Conservation (phyloP, 2,329 filamentous ascomycete genomes). For the Trichoderma sp. region DNA sequence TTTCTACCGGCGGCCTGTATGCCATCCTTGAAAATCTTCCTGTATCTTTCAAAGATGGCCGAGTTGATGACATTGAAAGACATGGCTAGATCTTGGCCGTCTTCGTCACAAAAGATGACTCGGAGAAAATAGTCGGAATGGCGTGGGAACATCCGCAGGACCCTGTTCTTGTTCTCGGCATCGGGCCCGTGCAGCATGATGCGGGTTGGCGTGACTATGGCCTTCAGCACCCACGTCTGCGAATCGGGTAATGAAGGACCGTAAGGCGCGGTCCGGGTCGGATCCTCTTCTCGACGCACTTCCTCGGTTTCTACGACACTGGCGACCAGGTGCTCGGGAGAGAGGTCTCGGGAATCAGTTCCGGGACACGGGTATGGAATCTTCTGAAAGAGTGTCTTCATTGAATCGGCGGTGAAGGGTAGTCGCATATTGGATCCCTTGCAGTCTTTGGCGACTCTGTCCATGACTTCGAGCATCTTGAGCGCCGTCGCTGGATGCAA, state of each 20-base stretch:
- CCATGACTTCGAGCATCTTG: constrained; percentile 50
- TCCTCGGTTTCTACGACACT: constrained; percentile 47
- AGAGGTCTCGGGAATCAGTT: constrained; percentile 47
- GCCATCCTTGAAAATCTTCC: constrained; percentile 57
- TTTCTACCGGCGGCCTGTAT: constrained; percentile 65
- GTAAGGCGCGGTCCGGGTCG: constrained; percentile 34
- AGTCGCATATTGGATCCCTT: constrained; percentile 34
- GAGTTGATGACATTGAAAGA: constrained; percentile 53
- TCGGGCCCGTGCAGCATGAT: constrained; percentile 63
- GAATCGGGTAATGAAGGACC: constrained; percentile 41
- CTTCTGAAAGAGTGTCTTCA: constrained; percentile 54
- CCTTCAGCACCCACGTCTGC: constrained; percentile 57
- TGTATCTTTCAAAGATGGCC: constrained; percentile 62
- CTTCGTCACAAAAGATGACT: constrained; percentile 74
- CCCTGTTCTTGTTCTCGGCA: constrained; percentile 68
- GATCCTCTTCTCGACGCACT: constrained; percentile 37
- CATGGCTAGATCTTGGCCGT: constrained; percentile 64
- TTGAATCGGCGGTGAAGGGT: constrained; percentile 54
- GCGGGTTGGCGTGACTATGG: constrained; percentile 61
- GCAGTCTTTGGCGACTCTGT: constrained; percentile 35
- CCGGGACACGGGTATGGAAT: constrained; percentile 60
- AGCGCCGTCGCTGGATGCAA: constrained; percentile 58
- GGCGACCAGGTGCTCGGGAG: constrained; percentile 46
- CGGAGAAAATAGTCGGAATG: constrained; percentile 67
- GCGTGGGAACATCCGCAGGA: constrained; percentile 65